Evolutionary conservation across 1,284 basidiomycete species (phyloP).

Genomic region (Malassezia nana): DNA sequence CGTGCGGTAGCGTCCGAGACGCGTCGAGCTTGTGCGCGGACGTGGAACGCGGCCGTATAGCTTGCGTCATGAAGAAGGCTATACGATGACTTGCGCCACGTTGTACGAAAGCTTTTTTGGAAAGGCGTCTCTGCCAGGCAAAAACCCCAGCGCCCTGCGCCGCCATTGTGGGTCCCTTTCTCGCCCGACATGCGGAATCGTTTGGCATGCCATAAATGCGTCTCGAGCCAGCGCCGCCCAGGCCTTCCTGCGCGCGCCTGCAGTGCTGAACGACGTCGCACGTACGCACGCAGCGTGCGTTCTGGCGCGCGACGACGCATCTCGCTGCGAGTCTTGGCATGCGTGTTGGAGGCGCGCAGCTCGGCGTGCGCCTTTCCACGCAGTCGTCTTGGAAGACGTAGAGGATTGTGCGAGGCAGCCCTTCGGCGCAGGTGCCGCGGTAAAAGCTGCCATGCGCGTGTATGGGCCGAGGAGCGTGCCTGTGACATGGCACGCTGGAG

Average conservation of each 20-base stretch:
- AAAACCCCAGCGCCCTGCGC: constrained; percentile 29
- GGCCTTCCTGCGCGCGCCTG: constrained; percentile 23
- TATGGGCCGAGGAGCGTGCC: constrained; percentile 23
- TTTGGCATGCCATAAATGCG: constrained; percentile 47
- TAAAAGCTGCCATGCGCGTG: constrained; percentile 46
- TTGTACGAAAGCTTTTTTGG: constrained; percentile 37
- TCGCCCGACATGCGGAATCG: constrained; percentile 41
- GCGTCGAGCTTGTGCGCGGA: constrained; percentile 14
- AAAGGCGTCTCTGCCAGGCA: constrained; percentile 36
- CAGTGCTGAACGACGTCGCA: constrained; percentile 24
- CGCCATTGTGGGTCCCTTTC: constrained; percentile 25
- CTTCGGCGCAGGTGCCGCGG: constrained; percentile 37
- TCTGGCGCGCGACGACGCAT: constrained; percentile 27
- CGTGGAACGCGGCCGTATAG: constrained; percentile 26
- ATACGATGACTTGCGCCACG: constrained; percentile 24
- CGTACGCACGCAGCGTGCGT: constrained; percentile 23
- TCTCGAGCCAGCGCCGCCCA: constrained; percentile 40
- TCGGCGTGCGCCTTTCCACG: constrained; percentile 37
- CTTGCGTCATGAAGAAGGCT: constrained; percentile 37
- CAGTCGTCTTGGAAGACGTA: constrained; percentile 36
- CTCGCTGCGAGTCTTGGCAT: constrained; percentile 24
- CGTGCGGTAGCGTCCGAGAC: constrained; percentile 3
- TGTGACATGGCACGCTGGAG: constrained; percentile 15
- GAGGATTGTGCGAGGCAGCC: constrained; percentile 44
- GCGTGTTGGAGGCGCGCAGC: constrained; percentile 38